Base-by-base conservation (phyloP, 805 yeast genomes). In the Yarrowia sp. region DNA sequence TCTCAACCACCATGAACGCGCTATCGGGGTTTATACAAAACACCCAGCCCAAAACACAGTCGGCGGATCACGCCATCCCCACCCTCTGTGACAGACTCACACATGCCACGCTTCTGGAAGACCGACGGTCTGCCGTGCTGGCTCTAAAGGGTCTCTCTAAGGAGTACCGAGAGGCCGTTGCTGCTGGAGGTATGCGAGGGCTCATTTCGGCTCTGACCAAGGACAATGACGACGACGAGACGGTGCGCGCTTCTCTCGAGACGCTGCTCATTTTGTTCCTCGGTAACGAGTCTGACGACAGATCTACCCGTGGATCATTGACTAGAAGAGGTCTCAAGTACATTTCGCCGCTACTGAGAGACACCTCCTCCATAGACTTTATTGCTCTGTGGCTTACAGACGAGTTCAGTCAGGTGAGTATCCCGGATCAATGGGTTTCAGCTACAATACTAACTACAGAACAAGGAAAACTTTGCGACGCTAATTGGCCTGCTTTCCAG, bases 321-420 rank as follows among this genome's bases (percentile, higher is more conserved):
- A 58, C 64, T 14, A 22, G 64, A 33, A 33, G 64, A 43, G 64
- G 64, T 15, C 64, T 58, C 43, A 43, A 44, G 43, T 89, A 88
- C 69, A 90, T 92, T 0, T 86, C 92, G 2, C 95, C 95, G 2
- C 76, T 86, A 17, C 77, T 85, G 65, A 60, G 83, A 74, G 85
- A 82, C 3, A 76, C 79, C 4, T 72, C 74, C 22, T 69, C 77
- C 3, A 83, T 85, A 11, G 98, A 92, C 73, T 96, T 91, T 71
- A 89, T 95, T 69, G 89, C 97, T 0, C 77, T 92, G 65, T 92
- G 98, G 96, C 89, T 95, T 36, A 91, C 98, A 0, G 99, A 95
- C 75, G 98, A 91, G 71, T 79, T 95, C 70, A 88, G 92, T 1
- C 92, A 89, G 76, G 77, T 80, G 10, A 45, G 65, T 6, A 47